Evolutionary conservation across 139 green algal genomes (phyloP).

Genomic region (Chlorella sp.): DNA sequence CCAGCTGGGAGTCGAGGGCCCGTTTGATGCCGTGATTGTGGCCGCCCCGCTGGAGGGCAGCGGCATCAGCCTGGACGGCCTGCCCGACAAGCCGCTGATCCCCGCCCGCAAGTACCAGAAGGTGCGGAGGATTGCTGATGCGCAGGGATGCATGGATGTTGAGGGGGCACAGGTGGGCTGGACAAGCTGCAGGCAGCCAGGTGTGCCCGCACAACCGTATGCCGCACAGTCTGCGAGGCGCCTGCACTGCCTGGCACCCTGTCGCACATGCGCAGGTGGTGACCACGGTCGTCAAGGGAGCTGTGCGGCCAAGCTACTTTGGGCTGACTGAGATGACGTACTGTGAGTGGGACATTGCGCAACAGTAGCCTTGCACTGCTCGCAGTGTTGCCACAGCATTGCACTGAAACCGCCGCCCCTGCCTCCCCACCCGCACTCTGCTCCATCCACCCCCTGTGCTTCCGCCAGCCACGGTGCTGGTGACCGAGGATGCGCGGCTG

Average conservation of each 20-base stretch:
- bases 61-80: constrained; percentile 30
- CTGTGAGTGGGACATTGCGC: background rate
- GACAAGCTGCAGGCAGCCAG: too few species aligned
- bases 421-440: background rate
- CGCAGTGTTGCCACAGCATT: too few species aligned
- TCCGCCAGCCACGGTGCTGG: constrained; percentile 51
- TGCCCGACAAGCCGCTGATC: constrained; percentile 8
- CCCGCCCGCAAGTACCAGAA: constrained; percentile 50
- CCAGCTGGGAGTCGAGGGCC: background rate
- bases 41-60: constrained; percentile 52
- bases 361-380: too few species aligned
- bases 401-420: too few species aligned
- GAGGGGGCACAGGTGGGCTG: too few species aligned
- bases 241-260: background rate
- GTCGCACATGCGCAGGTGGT: constrained; percentile 36
- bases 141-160: too few species aligned
- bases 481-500: constrained; percentile 52
- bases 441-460: background rate
- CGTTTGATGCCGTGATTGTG: constrained; percentile 64
- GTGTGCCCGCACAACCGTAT: too few species aligned
- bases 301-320: constrained; percentile 60
- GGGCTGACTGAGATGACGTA: constrained; percentile 19
- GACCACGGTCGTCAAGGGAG: constrained; percentile 58
- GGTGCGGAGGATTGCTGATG: too few species aligned
- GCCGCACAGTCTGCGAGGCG: background rate